These are phyloP conservation scores for Gonapodya sp. DNA, from an alignment of 192 early-diverging fungal species.

Conservation along the genomic window DNA sequence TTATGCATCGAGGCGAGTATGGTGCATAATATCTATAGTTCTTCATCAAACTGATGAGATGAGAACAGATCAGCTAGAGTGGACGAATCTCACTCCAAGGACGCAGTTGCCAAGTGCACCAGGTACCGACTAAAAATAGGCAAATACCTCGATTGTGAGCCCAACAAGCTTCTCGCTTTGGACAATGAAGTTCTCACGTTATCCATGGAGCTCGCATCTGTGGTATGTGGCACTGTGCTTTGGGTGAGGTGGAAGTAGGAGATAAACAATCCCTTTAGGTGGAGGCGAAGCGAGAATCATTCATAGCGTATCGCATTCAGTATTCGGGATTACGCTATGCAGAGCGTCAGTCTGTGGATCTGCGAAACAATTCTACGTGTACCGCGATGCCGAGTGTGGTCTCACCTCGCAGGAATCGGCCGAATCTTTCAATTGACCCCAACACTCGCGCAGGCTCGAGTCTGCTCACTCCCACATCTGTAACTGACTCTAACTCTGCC, in stretches of 20 bases:
- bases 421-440: background rate
- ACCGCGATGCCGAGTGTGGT: background rate
- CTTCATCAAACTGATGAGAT: too few relatives aligned
- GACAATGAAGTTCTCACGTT: background rate
- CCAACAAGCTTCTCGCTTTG: background rate
- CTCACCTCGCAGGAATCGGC: background rate
- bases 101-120: background rate
- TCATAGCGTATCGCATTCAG: background rate
- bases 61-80: background rate
- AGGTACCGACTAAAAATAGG: background rate
- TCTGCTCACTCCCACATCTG: background rate
- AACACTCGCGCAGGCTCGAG: background rate
- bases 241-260: background rate
- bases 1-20: slow-evolving; percentile 13
- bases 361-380: too few relatives aligned
- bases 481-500: background rate
- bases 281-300: background rate
- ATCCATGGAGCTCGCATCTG: background rate
- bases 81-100: background rate
- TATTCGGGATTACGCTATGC: background rate
- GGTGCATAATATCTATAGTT: too few relatives aligned
- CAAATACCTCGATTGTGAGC: background rate
- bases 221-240: background rate
- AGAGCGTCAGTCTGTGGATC: too few relatives aligned
- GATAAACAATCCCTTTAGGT: background rate